Evolutionary conservation across 2,329 filamentous ascomycete species (phyloP).

Genomic region (Diaporthe aspalathi): DNA sequence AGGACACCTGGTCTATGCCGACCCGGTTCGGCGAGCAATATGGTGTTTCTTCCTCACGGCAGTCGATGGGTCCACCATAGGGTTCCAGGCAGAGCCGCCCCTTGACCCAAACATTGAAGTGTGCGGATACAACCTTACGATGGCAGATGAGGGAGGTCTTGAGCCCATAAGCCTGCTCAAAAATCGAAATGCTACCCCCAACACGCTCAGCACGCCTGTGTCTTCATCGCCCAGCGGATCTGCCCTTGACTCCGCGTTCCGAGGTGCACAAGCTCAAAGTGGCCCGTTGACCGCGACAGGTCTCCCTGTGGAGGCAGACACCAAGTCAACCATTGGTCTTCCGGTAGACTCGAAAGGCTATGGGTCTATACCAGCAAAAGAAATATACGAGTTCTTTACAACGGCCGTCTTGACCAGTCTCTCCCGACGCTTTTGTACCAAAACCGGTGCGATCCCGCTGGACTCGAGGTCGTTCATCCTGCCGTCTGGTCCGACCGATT

Average conservation of each 20-base stretch:
- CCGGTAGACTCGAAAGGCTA: slow-evolving; percentile 50
- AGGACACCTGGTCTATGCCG: slow-evolving; percentile 65
- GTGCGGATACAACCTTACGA: slow-evolving; percentile 56
- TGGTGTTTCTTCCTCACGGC: slow-evolving; percentile 66
- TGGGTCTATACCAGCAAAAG: slow-evolving; percentile 53
- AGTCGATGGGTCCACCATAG: slow-evolving; percentile 52
- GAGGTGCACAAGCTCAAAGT: slow-evolving; percentile 46
- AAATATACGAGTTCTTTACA: slow-evolving; percentile 66
- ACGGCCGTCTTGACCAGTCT: slow-evolving; percentile 63
- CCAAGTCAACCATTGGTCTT: slow-evolving; percentile 41
- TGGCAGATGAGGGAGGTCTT: slow-evolving; percentile 62
- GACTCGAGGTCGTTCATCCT: slow-evolving; percentile 66
- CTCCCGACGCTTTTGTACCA: slow-evolving; percentile 61
- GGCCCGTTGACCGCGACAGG: slow-evolving; percentile 17
- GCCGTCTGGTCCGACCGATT: slow-evolving; percentile 47
- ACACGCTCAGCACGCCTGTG: slow-evolving; percentile 57
- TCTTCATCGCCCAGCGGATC: slow-evolving; percentile 58
- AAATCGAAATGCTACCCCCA: slow-evolving; percentile 53
- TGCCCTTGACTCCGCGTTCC: slow-evolving; percentile 51
- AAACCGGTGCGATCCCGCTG: slow-evolving; percentile 61
- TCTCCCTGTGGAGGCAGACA: slow-evolving; percentile 45
- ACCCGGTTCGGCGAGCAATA: slow-evolving; percentile 60
- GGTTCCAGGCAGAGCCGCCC: slow-evolving; percentile 41
- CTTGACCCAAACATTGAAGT: slow-evolving; percentile 57
- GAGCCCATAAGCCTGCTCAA: slow-evolving; percentile 63